These are phyloP conservation scores for Rubia balearica DNA, from an alignment of 305 asterid genomes.

Conservation along the genomic window DNA sequence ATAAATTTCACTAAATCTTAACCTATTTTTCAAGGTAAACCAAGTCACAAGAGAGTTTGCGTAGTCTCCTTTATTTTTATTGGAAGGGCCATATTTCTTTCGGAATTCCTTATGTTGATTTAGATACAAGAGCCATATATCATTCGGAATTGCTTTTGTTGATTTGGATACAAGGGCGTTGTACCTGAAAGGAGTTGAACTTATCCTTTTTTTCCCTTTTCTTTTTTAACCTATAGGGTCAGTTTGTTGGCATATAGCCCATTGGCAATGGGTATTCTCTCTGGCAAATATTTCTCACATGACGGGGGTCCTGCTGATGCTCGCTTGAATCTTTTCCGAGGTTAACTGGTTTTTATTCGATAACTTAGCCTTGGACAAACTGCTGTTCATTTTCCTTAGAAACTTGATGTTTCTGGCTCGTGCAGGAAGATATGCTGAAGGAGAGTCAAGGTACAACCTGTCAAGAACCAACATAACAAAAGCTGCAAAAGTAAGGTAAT, in stretches of 20 bases:
- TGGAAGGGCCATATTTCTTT: not conserved
- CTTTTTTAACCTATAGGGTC: conserved; percentile 32
- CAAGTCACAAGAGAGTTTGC: not conserved
- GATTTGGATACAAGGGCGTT: not conserved
- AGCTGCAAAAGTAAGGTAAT: conserved; percentile 54
- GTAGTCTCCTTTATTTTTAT: not conserved
- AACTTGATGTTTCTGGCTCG: conserved; percentile 11
- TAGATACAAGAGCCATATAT: not conserved
- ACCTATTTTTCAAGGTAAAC: too few relatives aligned
- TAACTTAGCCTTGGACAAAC: not conserved
- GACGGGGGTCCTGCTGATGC: conserved; percentile 52
- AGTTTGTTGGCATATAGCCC: conserved; percentile 83
- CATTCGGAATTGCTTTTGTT: not conserved
- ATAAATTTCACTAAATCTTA: too few relatives aligned
- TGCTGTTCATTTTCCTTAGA: conserved; percentile 7
- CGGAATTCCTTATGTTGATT: not conserved
- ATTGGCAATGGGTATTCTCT: conserved; percentile 89
- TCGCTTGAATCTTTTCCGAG: conserved; percentile 69
- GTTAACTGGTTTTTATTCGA: conserved; percentile 23
- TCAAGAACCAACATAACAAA: conserved; percentile 36
- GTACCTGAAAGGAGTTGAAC: not conserved
- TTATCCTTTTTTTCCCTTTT: not conserved
- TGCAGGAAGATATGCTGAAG: conserved; percentile 74
- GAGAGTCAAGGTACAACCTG: conserved; percentile 78
- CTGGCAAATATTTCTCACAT: conserved; percentile 67